Evolutionary conservation across 2,329 filamentous ascomycete species (phyloP).

Genomic region (Alternaria infectoria): DNA sequence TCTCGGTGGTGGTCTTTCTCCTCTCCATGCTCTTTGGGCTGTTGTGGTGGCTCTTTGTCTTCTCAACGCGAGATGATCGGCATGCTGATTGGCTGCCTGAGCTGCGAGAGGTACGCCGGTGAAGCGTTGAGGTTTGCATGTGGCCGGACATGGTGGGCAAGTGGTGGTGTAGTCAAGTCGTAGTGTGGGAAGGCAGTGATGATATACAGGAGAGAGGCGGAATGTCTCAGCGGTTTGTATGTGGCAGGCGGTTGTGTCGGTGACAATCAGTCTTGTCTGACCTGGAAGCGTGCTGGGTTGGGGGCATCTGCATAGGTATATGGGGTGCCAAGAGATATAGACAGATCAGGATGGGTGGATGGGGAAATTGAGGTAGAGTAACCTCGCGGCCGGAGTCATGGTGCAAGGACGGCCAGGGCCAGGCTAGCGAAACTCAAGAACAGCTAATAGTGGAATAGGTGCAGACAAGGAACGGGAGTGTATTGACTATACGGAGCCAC

Average conservation of each 20-base stretch:
- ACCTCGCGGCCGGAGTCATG: constrained; percentile 43
- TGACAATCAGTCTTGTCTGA: constrained; percentile 28
- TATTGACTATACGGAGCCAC: constrained; percentile 41
- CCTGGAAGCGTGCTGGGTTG: constrained; percentile 19
- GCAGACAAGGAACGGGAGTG: constrained; percentile 43
- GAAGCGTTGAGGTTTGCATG: constrained; percentile 34
- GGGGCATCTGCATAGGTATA: constrained; percentile 45
- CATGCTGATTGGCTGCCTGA: constrained; percentile 33
- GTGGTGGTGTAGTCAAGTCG: background rate
- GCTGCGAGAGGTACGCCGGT: constrained; percentile 42
- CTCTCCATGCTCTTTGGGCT: constrained; percentile 46
- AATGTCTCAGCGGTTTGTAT: constrained; percentile 15
- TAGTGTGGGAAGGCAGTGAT: constrained; percentile 22
- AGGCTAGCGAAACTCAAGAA: constrained; percentile 37
- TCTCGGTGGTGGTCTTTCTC: constrained; percentile 46
- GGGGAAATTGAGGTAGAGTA: constrained; percentile 36
- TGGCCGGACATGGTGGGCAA: constrained; percentile 33
- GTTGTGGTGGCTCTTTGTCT: constrained; percentile 49
- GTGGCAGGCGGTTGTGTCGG: constrained; percentile 20
- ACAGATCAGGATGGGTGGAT: constrained; percentile 44
- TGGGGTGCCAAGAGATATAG: constrained; percentile 46
- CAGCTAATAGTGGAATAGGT: constrained; percentile 39
- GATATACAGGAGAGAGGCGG: background rate
- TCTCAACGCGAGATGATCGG: constrained; percentile 47
- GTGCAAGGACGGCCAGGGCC: constrained; percentile 38